Conservation (phyloP, 2,329 filamentous ascomycete genomes). For the Pyricularia grisea region DNA sequence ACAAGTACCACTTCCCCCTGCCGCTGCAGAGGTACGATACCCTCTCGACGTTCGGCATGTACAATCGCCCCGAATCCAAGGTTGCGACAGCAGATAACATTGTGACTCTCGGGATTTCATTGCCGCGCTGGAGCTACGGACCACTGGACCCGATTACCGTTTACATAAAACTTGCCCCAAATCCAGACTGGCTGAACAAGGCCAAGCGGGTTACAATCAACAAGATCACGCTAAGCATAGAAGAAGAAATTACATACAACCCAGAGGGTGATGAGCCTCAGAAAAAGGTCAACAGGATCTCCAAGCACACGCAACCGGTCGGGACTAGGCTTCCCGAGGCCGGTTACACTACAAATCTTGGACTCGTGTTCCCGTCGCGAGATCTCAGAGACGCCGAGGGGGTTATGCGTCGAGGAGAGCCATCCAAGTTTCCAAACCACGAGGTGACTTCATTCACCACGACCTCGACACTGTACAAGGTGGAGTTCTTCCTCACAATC, state of each 20-base stretch:
- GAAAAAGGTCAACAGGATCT: conserved; percentile 78
- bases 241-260: conserved; percentile 98
- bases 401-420: conserved; percentile 73
- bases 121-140: conserved; percentile 94
- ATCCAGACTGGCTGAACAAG: conserved; percentile 83
- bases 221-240: conserved; percentile 86
- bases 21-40: conserved; percentile 92
- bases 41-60: conserved; percentile 97
- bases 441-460: conserved; percentile 88
- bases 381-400: conserved; percentile 82
- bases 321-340: conserved; percentile 80
- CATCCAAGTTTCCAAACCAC: conserved; percentile 75
- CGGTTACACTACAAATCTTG: conserved; percentile 88
- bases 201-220: conserved; percentile 87
- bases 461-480: conserved; percentile 89
- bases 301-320: conserved; percentile 73
- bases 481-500: conserved; percentile 91
- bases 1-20: conserved; percentile 84
- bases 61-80: conserved; percentile 87
- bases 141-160: conserved; percentile 92
- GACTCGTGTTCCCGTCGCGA: conserved; percentile 81
- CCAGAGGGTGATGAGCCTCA: conserved; percentile 93
- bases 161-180: conserved; percentile 89
- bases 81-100: conserved; percentile 82
- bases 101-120: conserved; percentile 81